Percentiles rank a stretch among this genome's conserved stretches.
These are phyloP conservation scores for Plenodomus tracheiphilus DNA, from an alignment of 2,329 filamentous ascomycete species.

Conservation along the genomic window DNA sequence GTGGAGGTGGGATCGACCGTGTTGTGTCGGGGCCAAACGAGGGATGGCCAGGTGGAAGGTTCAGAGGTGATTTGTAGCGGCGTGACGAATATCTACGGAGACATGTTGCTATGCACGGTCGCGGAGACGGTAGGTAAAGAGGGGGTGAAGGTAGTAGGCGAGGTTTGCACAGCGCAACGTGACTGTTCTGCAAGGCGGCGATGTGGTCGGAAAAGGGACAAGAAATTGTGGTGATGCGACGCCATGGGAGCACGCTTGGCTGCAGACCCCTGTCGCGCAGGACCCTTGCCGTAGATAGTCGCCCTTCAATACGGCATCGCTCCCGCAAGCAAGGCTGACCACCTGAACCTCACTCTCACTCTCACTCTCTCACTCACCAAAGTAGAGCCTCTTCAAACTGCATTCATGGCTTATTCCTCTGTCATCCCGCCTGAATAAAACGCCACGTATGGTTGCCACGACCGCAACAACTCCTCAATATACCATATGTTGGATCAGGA, in stretches of 20 bases:
- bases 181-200: not conserved
- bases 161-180: not conserved
- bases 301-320: not conserved
- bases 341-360: no score
- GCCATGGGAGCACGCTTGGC: not conserved
- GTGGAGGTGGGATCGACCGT: not conserved
- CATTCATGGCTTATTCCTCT: no score
- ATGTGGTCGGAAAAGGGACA: not conserved
- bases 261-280: not conserved
- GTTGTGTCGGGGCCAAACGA: constrained; percentile 18
- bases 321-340: no score
- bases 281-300: not conserved
- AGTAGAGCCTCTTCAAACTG: no score
- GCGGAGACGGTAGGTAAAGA: not conserved
- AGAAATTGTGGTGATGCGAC: not conserved
- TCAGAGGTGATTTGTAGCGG: not conserved
- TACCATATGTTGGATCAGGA: no score
- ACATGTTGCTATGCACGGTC: constrained; percentile 16
- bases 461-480: no score
- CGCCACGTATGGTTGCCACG: no score
- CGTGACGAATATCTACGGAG: constrained; percentile 11
- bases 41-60: constrained; percentile 13
- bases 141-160: not conserved
- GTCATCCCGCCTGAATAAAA: no score
- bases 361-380: no score